These are phyloP conservation scores for Fusarium hostae DNA, from an alignment of 2,329 filamentous ascomycete genomes.

Conservation along the genomic window DNA sequence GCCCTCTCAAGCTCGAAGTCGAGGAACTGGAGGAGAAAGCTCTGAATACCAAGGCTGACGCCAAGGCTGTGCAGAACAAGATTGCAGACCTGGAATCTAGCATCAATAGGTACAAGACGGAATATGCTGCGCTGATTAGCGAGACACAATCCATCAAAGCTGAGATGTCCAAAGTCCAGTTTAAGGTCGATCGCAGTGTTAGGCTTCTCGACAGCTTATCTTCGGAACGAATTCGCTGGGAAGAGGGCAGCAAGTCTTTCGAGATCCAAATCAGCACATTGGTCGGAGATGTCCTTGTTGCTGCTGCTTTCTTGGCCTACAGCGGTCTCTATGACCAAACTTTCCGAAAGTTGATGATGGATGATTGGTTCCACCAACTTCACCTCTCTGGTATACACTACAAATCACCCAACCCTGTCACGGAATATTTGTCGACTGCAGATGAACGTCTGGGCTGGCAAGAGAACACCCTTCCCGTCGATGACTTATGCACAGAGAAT, in stretches of 20 bases:
- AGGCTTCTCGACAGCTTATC: conserved; percentile 93
- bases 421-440: conserved; percentile 95
- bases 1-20: conserved; percentile 91
- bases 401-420: conserved; percentile 93
- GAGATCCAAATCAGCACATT: conserved; percentile 97
- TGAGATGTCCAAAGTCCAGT: conserved; percentile 96
- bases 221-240: conserved; percentile 93
- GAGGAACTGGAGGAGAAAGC: conserved; percentile 86
- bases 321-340: conserved; percentile 97
- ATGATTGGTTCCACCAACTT: conserved; percentile 96
- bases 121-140: conserved; percentile 95
- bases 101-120: conserved; percentile 93
- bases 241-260: conserved; percentile 96
- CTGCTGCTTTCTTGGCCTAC: conserved; percentile 97
- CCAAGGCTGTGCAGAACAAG: conserved; percentile 88
- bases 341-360: conserved; percentile 96
- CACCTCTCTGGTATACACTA: conserved; percentile 91
- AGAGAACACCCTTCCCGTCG: conserved; percentile 89
- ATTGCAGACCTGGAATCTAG: conserved; percentile 87
- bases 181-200: conserved; percentile 97
- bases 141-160: conserved; percentile 97
- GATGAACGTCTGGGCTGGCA: conserved; percentile 97
- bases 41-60: conserved; percentile 91
- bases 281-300: conserved; percentile 93
- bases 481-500: conserved; percentile 98